phyloP scores from a whole-genome alignment of 768 basidiomycete genomes.

The Tephrocybe rancida region DNA sequence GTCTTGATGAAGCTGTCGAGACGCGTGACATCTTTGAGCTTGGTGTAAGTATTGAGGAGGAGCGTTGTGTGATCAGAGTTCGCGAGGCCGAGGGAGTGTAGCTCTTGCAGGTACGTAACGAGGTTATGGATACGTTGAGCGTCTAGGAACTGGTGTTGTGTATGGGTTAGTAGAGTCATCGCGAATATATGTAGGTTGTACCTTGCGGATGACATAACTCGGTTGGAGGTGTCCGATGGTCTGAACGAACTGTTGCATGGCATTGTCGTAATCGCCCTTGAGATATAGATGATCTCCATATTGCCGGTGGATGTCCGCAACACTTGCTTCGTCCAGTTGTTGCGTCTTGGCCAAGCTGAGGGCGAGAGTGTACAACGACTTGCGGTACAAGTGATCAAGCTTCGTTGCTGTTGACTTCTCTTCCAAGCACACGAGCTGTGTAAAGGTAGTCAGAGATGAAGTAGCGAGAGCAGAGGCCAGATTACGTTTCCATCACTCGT shows the following conservation, averaged over 20 bases:
- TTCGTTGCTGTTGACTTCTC: conserved; percentile 87
- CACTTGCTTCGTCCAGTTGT: conserved; percentile 65
- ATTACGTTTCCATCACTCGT: conserved; percentile 78
- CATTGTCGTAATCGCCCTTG: conserved; percentile 91
- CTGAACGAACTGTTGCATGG: conserved; percentile 90
- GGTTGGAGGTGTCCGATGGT: conserved; percentile 90
- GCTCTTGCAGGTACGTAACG: conserved; percentile 93
- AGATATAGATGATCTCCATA: conserved; percentile 92
- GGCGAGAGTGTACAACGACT: conserved; percentile 78
- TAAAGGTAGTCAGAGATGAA: not conserved
- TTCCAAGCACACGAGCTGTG: conserved; percentile 63
- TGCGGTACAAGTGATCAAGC: conserved; percentile 82
- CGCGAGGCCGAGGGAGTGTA: conserved; percentile 87
- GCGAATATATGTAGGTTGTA: conserved; percentile 27
- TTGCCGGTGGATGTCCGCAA: conserved; percentile 87
- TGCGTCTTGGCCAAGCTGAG: conserved; percentile 83
- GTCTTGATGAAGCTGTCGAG: conserved; percentile 93
- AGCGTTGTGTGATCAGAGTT: conserved; percentile 97
- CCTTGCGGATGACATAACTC: conserved; percentile 97
- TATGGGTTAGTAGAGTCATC: not conserved
- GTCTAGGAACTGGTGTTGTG: conserved; percentile 78
- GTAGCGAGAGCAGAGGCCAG: not conserved
- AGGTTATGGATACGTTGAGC: conserved; percentile 96
- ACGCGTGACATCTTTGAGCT: conserved; percentile 87
- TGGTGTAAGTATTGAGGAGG: conserved; percentile 95